A percentile compares a stretch with the other conserved stretches of the same genome.
Conservation (phyloP, 768 basidiomycete genomes). For the Mycena vitilis region DNA sequence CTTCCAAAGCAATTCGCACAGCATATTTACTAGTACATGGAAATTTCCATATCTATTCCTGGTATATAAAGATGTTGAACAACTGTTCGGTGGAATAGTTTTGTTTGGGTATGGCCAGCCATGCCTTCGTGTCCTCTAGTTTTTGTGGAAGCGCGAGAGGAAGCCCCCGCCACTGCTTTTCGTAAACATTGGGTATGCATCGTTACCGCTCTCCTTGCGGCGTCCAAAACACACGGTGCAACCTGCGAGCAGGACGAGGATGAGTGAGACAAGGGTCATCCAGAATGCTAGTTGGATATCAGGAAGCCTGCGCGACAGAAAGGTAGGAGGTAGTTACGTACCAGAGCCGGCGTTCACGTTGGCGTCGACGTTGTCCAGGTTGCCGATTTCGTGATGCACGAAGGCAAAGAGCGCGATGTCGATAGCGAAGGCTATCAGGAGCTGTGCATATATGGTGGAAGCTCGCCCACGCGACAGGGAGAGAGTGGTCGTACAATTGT, state of each 20-base stretch:
- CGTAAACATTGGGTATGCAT: constrained; percentile 34
- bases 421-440: constrained; percentile 36
- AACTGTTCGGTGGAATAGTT: constrained; percentile 31
- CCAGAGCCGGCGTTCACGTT: constrained; percentile 28
- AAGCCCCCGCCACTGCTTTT: constrained; percentile 23
- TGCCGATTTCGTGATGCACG: constrained; percentile 32
- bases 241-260: constrained; percentile 31
- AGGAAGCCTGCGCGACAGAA: background rate
- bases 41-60: constrained; percentile 20
- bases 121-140: background rate
- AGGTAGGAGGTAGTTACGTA: background rate
- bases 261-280: constrained; percentile 35
- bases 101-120: constrained; percentile 8
- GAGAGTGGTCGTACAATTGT: constrained; percentile 13
- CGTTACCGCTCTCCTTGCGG: constrained; percentile 25
- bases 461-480: too few relatives aligned
- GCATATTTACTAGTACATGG: background rate
- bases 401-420: constrained; percentile 35
- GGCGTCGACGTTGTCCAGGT: constrained; percentile 13
- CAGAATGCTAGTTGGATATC: constrained; percentile 31
- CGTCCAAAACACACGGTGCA: constrained; percentile 32
- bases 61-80: constrained; percentile 26
- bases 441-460: constrained; percentile 14
- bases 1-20: too few relatives aligned
- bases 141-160: constrained; percentile 33